Percentiles rank a stretch among this genome's conserved stretches.
phyloP scores from a whole-genome alignment of 2,329 filamentous ascomycete genomes.

The Cryoendolithus antarcticus region DNA sequence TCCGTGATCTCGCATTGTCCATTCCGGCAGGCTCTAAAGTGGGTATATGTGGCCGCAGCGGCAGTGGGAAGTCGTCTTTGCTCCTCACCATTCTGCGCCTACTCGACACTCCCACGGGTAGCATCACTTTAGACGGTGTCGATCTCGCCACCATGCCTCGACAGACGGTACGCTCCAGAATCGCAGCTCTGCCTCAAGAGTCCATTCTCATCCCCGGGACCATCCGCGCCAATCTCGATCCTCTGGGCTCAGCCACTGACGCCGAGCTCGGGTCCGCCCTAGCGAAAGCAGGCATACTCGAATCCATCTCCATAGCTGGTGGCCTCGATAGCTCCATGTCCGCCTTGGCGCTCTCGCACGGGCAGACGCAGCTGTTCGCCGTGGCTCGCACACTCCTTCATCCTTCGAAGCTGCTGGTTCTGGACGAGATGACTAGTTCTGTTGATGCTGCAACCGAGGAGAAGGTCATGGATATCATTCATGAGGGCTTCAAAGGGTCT shows the following conservation, averaged over 20 bases:
- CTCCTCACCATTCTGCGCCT: constrained; percentile 38
- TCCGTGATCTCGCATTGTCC: constrained; percentile 35
- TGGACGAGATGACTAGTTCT: constrained; percentile 26
- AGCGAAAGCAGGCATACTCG: constrained; percentile 31
- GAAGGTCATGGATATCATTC: constrained; percentile 41
- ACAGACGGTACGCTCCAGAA: constrained; percentile 32
- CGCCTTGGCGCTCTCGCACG: constrained; percentile 28
- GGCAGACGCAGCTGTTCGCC: constrained; percentile 40
- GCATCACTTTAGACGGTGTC: constrained; percentile 35
- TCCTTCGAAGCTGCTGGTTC: constrained; percentile 30
- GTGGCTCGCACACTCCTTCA: constrained; percentile 35
- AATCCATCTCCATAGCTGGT: constrained; percentile 18
- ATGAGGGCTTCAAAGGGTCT: constrained; percentile 35
- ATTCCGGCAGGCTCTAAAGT: constrained; percentile 37
- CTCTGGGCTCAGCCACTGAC: constrained; percentile 24
- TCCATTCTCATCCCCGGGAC: constrained; percentile 37
- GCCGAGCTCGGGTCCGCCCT: constrained; percentile 32
- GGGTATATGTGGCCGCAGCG: constrained; percentile 43
- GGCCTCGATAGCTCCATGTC: constrained; percentile 28
- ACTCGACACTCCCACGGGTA: constrained; percentile 31
- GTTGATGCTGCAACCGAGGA: constrained; percentile 47
- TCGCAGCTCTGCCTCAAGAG: constrained; percentile 41
- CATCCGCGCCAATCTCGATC: constrained; percentile 39
- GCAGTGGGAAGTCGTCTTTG: constrained; percentile 41
- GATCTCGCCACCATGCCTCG: constrained; percentile 34